These are phyloP conservation scores for Coniochaeta sp. DNA, from an alignment of 2,329 filamentous ascomycete genomes.

Conservation along the genomic window DNA sequence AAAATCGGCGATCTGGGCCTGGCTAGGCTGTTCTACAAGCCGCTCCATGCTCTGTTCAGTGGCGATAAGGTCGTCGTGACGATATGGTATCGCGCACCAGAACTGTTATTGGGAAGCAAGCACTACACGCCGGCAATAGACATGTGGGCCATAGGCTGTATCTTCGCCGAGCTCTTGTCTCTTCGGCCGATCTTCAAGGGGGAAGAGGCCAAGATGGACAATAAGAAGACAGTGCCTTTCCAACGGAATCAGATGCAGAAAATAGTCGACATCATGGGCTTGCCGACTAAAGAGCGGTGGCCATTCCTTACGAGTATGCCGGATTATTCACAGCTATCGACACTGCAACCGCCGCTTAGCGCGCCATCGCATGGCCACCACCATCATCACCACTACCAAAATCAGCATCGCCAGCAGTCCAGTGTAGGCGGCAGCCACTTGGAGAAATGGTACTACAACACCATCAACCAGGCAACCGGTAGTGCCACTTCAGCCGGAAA, in stretches of 20 bases:
- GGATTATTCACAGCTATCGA: slow-evolving; percentile 67
- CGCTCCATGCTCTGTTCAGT: slow-evolving; percentile 80
- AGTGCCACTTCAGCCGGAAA: slow-evolving; percentile 29
- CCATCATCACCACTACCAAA: slow-evolving; percentile 33
- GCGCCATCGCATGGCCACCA: slow-evolving; percentile 32
- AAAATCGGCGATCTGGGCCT: slow-evolving; percentile 93
- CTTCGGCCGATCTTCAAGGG: slow-evolving; percentile 95
- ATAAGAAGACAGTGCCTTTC: slow-evolving; percentile 94
- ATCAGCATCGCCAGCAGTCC: slow-evolving; percentile 32
- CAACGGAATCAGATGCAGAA: slow-evolving; percentile 99
- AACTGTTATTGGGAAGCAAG: slow-evolving; percentile 83
- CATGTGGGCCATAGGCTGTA: slow-evolving; percentile 96
- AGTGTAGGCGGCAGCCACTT: slow-evolving; percentile 39
- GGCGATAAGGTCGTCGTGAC: slow-evolving; percentile 98
- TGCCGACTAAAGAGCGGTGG: slow-evolving; percentile 86
- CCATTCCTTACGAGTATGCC: slow-evolving; percentile 78
- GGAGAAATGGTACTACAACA: slow-evolving; percentile 74
- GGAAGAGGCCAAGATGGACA: slow-evolving; percentile 98
- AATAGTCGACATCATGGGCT: slow-evolving; percentile 91
- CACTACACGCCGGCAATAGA: slow-evolving; percentile 98
- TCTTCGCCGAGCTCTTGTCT: slow-evolving; percentile 89
- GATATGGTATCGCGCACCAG: slow-evolving; percentile 97
- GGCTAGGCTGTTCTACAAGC: slow-evolving; percentile 89
- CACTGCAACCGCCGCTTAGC: slow-evolving; percentile 40
- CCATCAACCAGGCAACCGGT: slow-evolving; percentile 44